These are phyloP conservation scores for Rhodotorula graminis DNA, from an alignment of 768 basidiomycete genomes.

Conservation along the genomic window DNA sequence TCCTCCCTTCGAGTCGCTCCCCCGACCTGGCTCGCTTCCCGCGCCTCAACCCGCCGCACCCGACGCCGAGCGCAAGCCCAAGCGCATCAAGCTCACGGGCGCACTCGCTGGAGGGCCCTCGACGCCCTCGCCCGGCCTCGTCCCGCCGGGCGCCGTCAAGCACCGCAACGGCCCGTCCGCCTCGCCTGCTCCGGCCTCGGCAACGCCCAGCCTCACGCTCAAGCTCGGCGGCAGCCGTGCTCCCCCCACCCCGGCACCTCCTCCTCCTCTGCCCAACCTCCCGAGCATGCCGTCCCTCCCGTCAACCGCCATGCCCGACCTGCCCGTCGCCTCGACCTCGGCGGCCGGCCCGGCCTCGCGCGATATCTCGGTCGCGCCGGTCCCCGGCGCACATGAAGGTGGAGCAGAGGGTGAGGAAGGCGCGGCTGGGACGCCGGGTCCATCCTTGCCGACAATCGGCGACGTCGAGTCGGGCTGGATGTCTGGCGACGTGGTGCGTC, in stretches of 20 bases:
- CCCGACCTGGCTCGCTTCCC: conserved; percentile 18
- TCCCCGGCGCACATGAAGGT: not conserved
- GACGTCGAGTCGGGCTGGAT: conserved; percentile 33
- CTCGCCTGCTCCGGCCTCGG: not conserved
- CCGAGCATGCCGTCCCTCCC: no score
- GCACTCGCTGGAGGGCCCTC: conserved; percentile 10
- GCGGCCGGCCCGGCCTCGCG: not conserved
- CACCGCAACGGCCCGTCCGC: conserved; percentile 11
- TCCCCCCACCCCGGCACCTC: not conserved
- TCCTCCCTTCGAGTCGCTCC: conserved; percentile 32
- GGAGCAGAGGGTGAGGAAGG: conserved; percentile 5
- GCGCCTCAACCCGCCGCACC: not conserved
- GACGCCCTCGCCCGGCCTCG: not conserved
- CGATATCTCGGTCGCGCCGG: not conserved
- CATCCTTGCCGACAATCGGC: not conserved
- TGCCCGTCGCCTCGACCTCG: not conserved
- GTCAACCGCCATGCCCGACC: not conserved
- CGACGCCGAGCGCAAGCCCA: conserved; percentile 18
- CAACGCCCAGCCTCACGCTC: conserved; percentile 6
- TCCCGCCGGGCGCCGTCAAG: not conserved
- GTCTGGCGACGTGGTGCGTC: conserved; percentile 1
- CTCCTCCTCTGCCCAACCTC: not conserved
- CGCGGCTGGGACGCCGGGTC: not conserved
- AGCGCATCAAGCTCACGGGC: conserved; percentile 33
- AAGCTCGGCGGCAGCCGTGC: conserved; percentile 21